These are phyloP conservation scores for Euphrasia confusa DNA, from an alignment of 257 asterid genomes.

Conservation along the genomic window DNA sequence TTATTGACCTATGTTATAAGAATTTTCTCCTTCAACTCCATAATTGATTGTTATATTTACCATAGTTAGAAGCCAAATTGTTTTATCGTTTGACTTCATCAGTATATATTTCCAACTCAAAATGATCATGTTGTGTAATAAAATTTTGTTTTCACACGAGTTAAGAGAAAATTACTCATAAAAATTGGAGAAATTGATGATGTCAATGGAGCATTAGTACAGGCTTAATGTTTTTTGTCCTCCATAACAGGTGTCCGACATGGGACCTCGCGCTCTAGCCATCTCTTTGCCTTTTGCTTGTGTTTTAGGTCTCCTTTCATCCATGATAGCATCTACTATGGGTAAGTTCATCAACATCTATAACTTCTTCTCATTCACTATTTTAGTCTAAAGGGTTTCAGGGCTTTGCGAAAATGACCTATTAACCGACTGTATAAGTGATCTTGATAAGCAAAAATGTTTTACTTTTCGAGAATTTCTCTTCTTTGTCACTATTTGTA, in stretches of 20 bases:
- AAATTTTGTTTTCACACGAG: not conserved
- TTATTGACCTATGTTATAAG: no score
- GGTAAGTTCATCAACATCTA: slow-evolving; percentile 40
- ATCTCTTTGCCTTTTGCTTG: slow-evolving; percentile 90
- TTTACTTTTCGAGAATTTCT: not conserved
- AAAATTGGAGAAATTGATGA: slow-evolving; percentile 2
- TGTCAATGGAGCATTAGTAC: not conserved
- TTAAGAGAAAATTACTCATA: not conserved
- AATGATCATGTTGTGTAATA: not conserved
- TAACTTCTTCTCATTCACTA: slow-evolving; percentile 14
- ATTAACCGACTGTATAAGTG: not conserved
- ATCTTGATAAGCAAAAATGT: not conserved
- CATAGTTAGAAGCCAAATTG: no score
- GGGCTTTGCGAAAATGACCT: slow-evolving; percentile 6
- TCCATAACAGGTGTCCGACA: slow-evolving; percentile 63
- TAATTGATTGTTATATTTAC: no score
- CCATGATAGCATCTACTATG: slow-evolving; percentile 94
- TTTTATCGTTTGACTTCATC: not conserved
- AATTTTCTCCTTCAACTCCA: no score
- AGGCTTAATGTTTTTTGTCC: not conserved
- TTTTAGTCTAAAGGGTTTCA: slow-evolving; percentile 11
- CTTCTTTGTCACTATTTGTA: not conserved
- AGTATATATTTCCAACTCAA: not conserved
- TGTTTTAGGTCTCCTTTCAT: slow-evolving; percentile 82
- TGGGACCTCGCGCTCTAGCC: slow-evolving; percentile 92